Evolutionary conservation across 352 stramenopile species (phyloP), one percentile per base, ranked within the genome.

Genomic region (Blastocystis sp.): DNA sequence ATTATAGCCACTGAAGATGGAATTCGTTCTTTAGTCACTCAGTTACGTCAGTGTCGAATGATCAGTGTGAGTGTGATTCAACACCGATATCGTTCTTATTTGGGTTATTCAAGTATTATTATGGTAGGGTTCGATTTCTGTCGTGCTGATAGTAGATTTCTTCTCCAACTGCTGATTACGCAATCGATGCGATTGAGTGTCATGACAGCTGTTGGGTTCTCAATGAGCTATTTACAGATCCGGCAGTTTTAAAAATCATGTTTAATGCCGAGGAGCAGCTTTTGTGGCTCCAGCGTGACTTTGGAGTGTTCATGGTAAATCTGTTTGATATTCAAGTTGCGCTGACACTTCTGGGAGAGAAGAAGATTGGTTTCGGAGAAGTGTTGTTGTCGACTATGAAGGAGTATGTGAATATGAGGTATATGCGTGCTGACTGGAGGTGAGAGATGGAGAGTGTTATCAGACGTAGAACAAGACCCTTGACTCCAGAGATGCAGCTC

Each of bases 261-360:
- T 97, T 99, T 91, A 97, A 97, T 44, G 95, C 95, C 60, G 95
- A 98, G 90, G 96, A 95, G 78, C 96, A 99, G 91, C 95, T 99
- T 76, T 81, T 97, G 13, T 99, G 97, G 97, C 92, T 99, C n/a
- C 97, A 99, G 91, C 94, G 97, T 37, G 97, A 99, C 92, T 96
- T 99, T 77, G 96, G 96, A 1, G 91, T 99, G 13, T 99, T 98
- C 91, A 91, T 99, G 37, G 96, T 99, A 44, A 98, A 98, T 89
- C 91, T 99, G 42, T 99, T 99, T 89, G 97, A 99, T 92, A 99
- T 97, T 0, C 95, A 94, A 13, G 70, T 91, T 68, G 95, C 95
- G 5, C 91, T 93, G 7, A 89, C 92, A 11, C 89, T 90, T 35
- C 91, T 97, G n/a, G 88, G 90, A 58, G 92, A 94, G 37, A 90